Percentiles rank a stretch among this genome's conserved stretches.
Evolutionary conservation across 1,139 yeast species (phyloP).

Genomic region (Sugiyamaella japonica): DNA sequence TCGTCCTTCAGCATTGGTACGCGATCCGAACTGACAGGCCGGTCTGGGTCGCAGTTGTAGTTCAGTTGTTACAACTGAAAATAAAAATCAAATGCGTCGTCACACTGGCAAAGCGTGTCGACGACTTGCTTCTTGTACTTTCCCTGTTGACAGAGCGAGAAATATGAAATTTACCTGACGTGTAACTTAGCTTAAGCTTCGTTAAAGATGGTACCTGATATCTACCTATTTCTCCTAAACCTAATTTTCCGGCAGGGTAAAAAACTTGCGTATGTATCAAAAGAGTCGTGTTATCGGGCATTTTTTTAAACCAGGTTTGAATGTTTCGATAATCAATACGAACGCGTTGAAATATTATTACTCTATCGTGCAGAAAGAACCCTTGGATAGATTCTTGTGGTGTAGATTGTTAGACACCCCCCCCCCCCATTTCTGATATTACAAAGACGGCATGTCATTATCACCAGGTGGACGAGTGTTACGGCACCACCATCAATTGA

Average conservation of each 20-base stretch:
- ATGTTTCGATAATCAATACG: not conserved
- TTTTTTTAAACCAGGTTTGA: not conserved
- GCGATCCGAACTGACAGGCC: too few relatives aligned
- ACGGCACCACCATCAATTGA: slow-evolving; percentile 8
- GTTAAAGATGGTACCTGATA: not conserved
- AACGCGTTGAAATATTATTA: not conserved
- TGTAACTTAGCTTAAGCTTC: not conserved
- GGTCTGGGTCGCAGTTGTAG: too few relatives aligned
- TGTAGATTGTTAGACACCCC: too few relatives aligned
- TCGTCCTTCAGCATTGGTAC: slow-evolving; percentile 3
- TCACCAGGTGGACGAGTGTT: slow-evolving; percentile 13
- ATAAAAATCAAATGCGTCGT: too few relatives aligned
- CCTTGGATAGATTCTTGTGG: not conserved
- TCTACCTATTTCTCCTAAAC: not conserved
- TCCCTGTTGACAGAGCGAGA: not conserved
- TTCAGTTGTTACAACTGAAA: too few relatives aligned
- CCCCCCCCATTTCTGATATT: not conserved
- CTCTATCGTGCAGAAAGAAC: not conserved
- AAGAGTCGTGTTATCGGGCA: too few relatives aligned
- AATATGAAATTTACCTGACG: slow-evolving; percentile 2
- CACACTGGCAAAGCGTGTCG: not conserved
- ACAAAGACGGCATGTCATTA: not conserved
- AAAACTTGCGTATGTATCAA: too few relatives aligned
- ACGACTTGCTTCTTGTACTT: not conserved
- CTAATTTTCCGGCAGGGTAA: slow-evolving; percentile 2